Percentiles rank a stretch among this genome's conserved stretches.
These are phyloP conservation scores for Gonium pectorale DNA, from an alignment of 139 green algal species.

Conservation along the genomic window DNA sequence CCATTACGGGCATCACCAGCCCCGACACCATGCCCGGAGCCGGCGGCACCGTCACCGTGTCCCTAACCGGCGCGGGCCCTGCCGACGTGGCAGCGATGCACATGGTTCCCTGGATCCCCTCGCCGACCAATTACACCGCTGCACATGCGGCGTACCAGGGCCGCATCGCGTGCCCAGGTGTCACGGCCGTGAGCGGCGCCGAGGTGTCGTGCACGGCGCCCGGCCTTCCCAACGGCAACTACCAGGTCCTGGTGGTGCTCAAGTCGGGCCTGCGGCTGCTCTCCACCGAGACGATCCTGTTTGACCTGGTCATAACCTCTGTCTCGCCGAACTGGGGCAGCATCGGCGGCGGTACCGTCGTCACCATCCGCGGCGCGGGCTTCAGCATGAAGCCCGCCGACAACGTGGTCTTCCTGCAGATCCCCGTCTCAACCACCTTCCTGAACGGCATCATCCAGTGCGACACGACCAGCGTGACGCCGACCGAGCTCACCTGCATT, in stretches of 20 bases:
- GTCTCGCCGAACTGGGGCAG: conserved; percentile 35
- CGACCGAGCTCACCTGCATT: conserved; percentile 8
- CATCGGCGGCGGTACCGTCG: conserved; percentile 45
- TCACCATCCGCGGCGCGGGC: conserved; percentile 48
- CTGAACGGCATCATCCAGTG: conserved; percentile 50
- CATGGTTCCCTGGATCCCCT: conserved; percentile 1
- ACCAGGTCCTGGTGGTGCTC: conserved; percentile 33
- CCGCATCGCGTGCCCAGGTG: not conserved
- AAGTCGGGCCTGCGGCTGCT: conserved; percentile 22
- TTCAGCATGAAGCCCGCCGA: conserved; percentile 33
- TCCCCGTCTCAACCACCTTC: conserved; percentile 46
- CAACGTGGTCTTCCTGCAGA: conserved; percentile 38
- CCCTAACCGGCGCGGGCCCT: not conserved
- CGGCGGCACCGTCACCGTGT: conserved; percentile 10
- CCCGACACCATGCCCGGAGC: conserved; percentile 10
- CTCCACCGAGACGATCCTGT: not conserved
- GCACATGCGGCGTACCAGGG: not conserved
- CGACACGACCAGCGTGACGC: not conserved
- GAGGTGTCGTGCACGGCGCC: not conserved
- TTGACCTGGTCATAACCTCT: conserved; percentile 25
- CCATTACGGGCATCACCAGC: conserved; percentile 15
- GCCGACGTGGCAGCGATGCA: not conserved
- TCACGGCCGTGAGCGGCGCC: not conserved
- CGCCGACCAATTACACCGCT: not conserved
- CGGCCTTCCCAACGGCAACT: conserved; percentile 20